Evolutionary conservation across 129 eudicot genomes (phyloP), one percentile per base, ranked within the genome.

Genomic region (Silybum marianum): DNA sequence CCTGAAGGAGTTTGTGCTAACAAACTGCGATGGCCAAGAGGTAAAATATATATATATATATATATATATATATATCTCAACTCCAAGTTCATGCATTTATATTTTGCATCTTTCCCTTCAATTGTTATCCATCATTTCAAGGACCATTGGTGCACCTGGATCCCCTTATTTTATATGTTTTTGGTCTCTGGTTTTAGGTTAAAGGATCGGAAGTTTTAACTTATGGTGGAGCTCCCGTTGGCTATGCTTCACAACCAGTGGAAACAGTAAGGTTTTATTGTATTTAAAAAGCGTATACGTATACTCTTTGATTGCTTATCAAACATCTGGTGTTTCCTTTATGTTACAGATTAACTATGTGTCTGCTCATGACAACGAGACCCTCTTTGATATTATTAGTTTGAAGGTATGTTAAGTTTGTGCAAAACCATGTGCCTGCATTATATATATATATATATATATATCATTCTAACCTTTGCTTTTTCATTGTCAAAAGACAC

Each of bases 361-460:
- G 65, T 93, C 99, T 80, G 98, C 99, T 85, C 99, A 95, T 88
- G 99, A 95, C 86, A 95, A 95, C 30, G 98, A 95, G 82, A 92
- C 99, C 76, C 90, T 95, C 66, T 95, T 95, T 80, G 99, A 95
- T 87, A 95, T 93, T 16, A 81, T 95, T 81, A 88, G 93, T 81
- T 87, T 95, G 72, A 95, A 95, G 99, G 98, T 94, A 86, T 32
- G 39, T 6, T 71, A 44, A 81, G 10, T 66, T 84, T 23, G 58
- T 66, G 24, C 58, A 73, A 36, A 7, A 73, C 71, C 65, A 66
- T 26, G 5, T 51, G 44, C 26, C 22, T 60, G 16, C 70, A 58
- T 30, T 14, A 34, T 28, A 58, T 58, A 21, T 79, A 23, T 62
- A 34, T 3, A 14, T 14, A 34, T 28, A 58, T 58, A 21, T 79